Evolutionary conservation across 257 asterid genomes (phyloP).

Genomic region (Solanum clarkiae): DNA sequence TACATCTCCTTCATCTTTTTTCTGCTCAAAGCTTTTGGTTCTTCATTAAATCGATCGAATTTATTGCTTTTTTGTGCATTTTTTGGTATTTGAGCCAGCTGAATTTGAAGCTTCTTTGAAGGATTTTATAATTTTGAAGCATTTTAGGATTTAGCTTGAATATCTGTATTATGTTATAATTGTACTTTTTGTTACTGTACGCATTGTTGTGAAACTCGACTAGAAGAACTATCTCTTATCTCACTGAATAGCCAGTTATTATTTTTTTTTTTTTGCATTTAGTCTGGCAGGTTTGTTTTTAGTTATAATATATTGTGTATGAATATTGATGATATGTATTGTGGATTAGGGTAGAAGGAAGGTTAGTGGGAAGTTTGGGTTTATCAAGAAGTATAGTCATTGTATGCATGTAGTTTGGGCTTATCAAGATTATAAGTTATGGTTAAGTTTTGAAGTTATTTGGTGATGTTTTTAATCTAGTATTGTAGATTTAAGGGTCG

Average conservation of each 20-base stretch:
- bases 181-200: background rate
- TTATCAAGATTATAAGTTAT: too few species aligned
- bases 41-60: background rate
- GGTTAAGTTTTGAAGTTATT: too few species aligned
- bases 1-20: background rate
- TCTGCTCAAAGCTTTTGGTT: background rate
- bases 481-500: too few species aligned
- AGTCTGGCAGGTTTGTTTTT: background rate
- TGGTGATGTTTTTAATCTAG: too few species aligned
- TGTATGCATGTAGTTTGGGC: too few species aligned
- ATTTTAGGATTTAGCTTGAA: background rate
- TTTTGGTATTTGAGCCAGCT: background rate
- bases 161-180: background rate
- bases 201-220: background rate
- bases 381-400: too few species aligned
- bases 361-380: background rate
- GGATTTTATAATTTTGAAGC: background rate
- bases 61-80: too few species aligned
- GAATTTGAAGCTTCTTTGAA: background rate
- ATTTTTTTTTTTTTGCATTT: background rate
- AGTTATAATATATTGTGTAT: background rate
- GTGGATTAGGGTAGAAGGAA: background rate
- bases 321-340: background rate
- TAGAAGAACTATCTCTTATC: background rate
- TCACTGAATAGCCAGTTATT: background rate